These are phyloP conservation scores for Pyrus communis DNA, from an alignment of 306 rosid species.

Conservation along the genomic window DNA sequence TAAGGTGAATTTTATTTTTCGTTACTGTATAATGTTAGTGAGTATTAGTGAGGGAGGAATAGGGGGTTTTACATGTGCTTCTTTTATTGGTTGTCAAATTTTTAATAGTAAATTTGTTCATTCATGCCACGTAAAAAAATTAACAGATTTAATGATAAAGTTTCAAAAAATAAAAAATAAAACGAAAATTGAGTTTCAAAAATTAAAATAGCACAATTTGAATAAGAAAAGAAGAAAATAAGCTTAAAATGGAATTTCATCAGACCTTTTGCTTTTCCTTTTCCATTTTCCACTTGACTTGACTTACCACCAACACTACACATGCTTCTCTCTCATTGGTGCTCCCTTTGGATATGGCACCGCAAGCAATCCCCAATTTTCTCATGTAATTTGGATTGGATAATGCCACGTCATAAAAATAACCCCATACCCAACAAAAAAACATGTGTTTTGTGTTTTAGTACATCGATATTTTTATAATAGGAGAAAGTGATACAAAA, in stretches of 20 bases:
- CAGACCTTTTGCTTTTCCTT: background rate
- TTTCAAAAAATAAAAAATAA: no score
- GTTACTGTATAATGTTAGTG: no score
- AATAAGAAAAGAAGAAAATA: no score
- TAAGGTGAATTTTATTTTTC: no score
- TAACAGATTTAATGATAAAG: background rate
- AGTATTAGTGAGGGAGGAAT: no score
- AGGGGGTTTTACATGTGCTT: no score
- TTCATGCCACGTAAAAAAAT: no score
- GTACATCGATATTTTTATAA: no score
- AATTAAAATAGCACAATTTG: background rate
- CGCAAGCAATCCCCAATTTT: background rate
- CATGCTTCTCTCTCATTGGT: background rate
- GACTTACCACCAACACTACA: background rate
- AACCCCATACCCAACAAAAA: background rate
- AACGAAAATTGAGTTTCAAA: background rate
- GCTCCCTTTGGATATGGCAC: background rate
- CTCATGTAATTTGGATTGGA: slow-evolving; percentile 18
- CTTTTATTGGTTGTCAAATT: no score
- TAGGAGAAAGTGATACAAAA: background rate
- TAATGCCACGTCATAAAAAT: slow-evolving; percentile 55
- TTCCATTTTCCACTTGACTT: background rate
- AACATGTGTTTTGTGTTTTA: no score
- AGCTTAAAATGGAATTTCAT: no score
- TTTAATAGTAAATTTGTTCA: no score